Conservation (phyloP, 1,139 yeast species). For the Taphrina sp. region DNA sequence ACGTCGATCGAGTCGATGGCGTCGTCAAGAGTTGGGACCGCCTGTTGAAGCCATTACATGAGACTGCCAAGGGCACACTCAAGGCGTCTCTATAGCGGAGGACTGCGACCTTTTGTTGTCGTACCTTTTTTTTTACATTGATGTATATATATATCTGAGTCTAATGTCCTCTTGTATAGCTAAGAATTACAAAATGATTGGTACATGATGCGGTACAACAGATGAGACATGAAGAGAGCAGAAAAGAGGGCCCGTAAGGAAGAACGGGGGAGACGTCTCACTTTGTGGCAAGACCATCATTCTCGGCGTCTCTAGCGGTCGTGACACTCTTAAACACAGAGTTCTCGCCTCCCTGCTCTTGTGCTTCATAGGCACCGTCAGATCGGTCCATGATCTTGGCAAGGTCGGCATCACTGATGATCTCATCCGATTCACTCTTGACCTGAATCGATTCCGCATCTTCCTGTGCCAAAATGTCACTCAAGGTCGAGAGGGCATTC, state of each 20-base stretch:
- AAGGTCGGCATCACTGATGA: conserved; percentile 39
- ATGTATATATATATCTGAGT: too few species aligned
- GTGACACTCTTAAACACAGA: conserved; percentile 23
- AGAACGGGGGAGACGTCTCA: too few species aligned
- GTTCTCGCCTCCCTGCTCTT: not conserved
- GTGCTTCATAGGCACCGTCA: conserved; percentile 18
- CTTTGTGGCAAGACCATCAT: conserved; percentile 20
- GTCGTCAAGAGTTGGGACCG: conserved; percentile 16
- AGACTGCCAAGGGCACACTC: conserved; percentile 1
- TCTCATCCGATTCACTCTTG: conserved; percentile 36
- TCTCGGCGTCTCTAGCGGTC: conserved; percentile 22
- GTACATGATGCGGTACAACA: too few species aligned
- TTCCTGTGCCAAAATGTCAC: conserved; percentile 35
- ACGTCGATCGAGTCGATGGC: conserved; percentile 3
- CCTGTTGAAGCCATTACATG: conserved; percentile 21
- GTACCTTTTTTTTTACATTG: too few species aligned
- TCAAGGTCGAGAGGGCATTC: conserved; percentile 34
- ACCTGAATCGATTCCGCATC: conserved; percentile 37
- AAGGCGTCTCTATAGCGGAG: conserved; percentile 1
- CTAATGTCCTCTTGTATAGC: too few species aligned
- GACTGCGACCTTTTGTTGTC: too few species aligned
- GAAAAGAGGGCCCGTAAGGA: too few species aligned
- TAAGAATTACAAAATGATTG: too few species aligned
- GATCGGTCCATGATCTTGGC: conserved; percentile 38
- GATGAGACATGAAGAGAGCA: too few species aligned